phyloP scores from a whole-genome alignment of 331 rosid species.

The Cydonia oblonga region DNA sequence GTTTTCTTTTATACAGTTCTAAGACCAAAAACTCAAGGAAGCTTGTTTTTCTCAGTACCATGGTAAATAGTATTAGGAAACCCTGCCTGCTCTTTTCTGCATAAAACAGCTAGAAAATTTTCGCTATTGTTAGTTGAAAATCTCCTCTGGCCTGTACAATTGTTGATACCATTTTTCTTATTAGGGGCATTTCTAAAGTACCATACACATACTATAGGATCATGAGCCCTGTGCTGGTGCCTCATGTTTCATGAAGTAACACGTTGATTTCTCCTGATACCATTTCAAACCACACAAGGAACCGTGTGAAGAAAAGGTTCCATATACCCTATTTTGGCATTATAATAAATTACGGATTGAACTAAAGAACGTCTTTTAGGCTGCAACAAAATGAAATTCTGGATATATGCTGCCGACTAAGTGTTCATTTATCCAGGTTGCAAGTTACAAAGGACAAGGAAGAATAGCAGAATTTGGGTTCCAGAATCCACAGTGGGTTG shows the following conservation, averaged over 20 bases:
- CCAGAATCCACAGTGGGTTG: conserved; percentile 86
- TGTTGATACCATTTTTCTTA: not conserved
- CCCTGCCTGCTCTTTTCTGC: not conserved
- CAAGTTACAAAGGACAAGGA: conserved; percentile 89
- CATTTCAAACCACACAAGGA: not conserved
- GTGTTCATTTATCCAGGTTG: conserved; percentile 40
- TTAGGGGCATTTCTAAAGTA: not conserved
- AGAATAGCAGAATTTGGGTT: conserved; percentile 84
- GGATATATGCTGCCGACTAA: conserved; percentile 4
- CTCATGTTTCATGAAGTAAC: not conserved
- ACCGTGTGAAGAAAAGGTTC: not conserved
- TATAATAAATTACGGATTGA: not conserved
- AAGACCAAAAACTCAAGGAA: not conserved
- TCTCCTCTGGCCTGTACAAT: not conserved
- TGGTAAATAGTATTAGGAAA: not conserved
- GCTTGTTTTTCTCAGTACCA: not conserved
- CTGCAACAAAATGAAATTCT: conserved; percentile 7
- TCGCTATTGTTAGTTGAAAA: not conserved
- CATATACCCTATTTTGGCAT: not conserved
- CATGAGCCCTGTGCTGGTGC: not conserved
- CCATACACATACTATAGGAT: not conserved
- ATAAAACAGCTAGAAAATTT: not conserved
- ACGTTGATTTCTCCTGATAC: not conserved
- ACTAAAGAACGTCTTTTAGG: not conserved
- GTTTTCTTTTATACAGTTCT: too few species aligned